Evolutionary conservation across 2,329 filamentous ascomycete species (phyloP), one percentile per base, ranked within the genome.

Genomic region (Aureobasidium musti): DNA sequence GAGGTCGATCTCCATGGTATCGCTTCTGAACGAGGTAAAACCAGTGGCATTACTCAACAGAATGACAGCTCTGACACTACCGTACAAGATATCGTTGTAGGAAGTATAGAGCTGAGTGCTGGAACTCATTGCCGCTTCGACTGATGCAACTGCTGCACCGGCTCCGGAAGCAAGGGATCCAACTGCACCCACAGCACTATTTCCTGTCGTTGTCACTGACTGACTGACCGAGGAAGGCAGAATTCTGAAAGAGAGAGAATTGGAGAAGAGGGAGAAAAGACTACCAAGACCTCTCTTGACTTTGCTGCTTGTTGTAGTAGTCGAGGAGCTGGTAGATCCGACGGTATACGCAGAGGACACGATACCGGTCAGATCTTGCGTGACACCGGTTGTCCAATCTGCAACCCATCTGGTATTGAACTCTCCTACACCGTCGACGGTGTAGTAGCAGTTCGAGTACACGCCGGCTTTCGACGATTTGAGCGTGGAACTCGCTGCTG

Each of bases 41-140:
- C 92, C 90, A 71, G 93, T 91, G 73, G 93, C 90, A 73, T 91
- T 77, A 0, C 87, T 86, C 64, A 89, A 75, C 76, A 86, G 89
- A 79, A 91, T 87, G 41, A 84, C 84, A 1, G 86, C 85, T 26
- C 90, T 80, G 71, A 89, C 93, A 28, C 84, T 89, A 2, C 91
- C 91, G 73, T 86, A 90, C n/a, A 85, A 78, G 71, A 91, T 80
- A 72, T 93, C 87, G 13, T 80, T 75, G 28, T 87, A 81, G 6
- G 78, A 74, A 2, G 86, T 86, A 59, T 87, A 86, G 43, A 92
- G 74, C 76, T 93, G 89, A 0, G 88, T 85, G 19, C 56, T 64
- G 2, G 53, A 53, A 5, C 60, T 63, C 23, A 63, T 13, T 14
- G 19, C 14, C 19, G 60, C 60, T 19, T 28, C 33, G 14, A 33